phyloP scores from a whole-genome alignment of 1,284 basidiomycete species.

The Ceratobasidium sp. region DNA sequence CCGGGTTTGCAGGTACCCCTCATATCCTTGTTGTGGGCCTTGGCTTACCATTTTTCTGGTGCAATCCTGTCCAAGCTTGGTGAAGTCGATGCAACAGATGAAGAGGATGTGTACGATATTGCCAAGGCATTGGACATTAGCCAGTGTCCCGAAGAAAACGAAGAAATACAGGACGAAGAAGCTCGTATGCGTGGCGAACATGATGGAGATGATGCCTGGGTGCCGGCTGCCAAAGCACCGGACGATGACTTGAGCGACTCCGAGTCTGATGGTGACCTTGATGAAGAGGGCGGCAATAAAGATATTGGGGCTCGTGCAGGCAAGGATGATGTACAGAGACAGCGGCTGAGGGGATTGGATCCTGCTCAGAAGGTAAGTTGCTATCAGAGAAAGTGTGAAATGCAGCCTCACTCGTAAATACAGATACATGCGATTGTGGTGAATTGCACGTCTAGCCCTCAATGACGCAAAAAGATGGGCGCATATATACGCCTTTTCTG shows the following conservation, averaged over 20 bases:
- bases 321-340: too few species aligned
- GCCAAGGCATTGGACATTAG: conserved; percentile 23
- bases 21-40: not conserved
- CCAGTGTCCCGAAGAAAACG: not conserved
- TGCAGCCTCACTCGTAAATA: too few species aligned
- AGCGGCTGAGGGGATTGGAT: too few species aligned
- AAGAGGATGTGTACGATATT: not conserved
- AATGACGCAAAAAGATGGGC: not conserved
- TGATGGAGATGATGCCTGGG: not conserved
- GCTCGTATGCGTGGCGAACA: not conserved
- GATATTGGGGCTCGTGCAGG: too few species aligned
- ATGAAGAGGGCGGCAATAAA: not conserved
- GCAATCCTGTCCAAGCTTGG: conserved; percentile 1
- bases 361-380: too few species aligned
- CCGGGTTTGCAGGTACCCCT: conserved; percentile 9
- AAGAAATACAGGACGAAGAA: conserved; percentile 15
- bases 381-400: too few species aligned
- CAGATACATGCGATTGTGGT: conserved; percentile 29
- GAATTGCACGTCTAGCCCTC: conserved; percentile 6
- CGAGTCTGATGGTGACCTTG: not conserved
- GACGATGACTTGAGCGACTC: conserved; percentile 4
- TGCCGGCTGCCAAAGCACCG: not conserved
- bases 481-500: not conserved
- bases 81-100: not conserved
- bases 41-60: not conserved